Percentiles rank a stretch among this genome's conserved stretches.
Conservation (phyloP, 2,329 filamentous ascomycete genomes). For the Fusarium xyrophilum region DNA sequence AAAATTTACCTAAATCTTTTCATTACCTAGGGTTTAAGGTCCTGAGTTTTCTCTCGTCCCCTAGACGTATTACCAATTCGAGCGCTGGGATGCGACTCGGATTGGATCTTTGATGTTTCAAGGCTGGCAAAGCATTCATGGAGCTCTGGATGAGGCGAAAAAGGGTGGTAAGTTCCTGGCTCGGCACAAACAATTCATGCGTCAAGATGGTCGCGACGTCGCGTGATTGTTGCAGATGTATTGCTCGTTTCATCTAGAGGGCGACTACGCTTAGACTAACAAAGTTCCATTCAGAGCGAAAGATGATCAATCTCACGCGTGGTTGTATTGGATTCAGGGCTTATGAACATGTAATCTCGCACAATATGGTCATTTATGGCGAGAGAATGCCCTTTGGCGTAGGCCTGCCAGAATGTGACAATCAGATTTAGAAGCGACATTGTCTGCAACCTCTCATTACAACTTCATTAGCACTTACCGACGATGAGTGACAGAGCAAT, state of each 20-base stretch:
- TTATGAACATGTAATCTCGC: background rate
- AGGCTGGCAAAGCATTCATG: background rate
- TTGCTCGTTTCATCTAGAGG: constrained; percentile 1
- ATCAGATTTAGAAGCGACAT: background rate
- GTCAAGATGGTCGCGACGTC: background rate
- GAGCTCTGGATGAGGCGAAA: background rate
- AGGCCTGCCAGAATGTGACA: background rate
- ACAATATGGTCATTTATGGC: background rate
- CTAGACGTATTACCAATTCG: background rate
- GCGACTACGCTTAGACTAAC: background rate
- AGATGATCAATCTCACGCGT: background rate
- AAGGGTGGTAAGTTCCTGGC: fast-evolving
- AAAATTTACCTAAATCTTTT: too few species aligned
- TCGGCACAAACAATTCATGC: background rate
- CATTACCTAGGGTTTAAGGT: too few species aligned
- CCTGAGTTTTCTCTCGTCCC: too few species aligned
- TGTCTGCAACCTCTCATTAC: background rate
- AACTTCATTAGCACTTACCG: background rate
- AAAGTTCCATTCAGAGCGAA: background rate
- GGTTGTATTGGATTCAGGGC: background rate
- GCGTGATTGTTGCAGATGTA: background rate
- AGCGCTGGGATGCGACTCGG: background rate
- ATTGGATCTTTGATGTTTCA: background rate
- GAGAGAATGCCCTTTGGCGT: background rate
- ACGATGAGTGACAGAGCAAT: fast-evolving